Percentiles rank a stretch among this genome's conserved stretches.
phyloP scores from a whole-genome alignment of 2,329 filamentous ascomycete genomes.

The Alternaria sp. region DNA sequence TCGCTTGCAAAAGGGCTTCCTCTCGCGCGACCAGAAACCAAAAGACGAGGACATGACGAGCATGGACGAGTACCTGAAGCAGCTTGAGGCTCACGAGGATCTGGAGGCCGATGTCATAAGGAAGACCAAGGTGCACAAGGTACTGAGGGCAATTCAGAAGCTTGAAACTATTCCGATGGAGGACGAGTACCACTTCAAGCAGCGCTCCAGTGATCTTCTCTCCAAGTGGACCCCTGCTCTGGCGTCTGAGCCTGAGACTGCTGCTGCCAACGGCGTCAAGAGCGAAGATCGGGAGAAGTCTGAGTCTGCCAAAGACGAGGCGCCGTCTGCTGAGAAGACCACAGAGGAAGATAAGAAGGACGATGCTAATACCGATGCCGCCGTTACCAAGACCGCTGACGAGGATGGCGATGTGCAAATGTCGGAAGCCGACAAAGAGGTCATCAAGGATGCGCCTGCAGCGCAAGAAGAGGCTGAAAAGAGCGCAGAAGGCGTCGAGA shows the following conservation, averaged over 20 bases:
- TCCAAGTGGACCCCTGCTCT: conserved; percentile 88
- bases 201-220: conserved; percentile 79
- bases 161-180: conserved; percentile 79
- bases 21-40: conserved; percentile 83
- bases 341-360: conserved; percentile 29
- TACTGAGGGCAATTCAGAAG: conserved; percentile 92
- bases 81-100: conserved; percentile 80
- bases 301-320: conserved; percentile 36
- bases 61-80: conserved; percentile 78
- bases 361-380: conserved; percentile 27
- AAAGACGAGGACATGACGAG: conserved; percentile 82
- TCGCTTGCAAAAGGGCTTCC: conserved; percentile 91
- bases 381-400: conserved; percentile 27
- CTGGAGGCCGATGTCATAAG: conserved; percentile 90
- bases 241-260: conserved; percentile 35
- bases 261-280: conserved; percentile 44
- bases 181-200: conserved; percentile 87
- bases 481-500: conserved; percentile 14
- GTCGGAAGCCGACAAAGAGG: conserved; percentile 31
- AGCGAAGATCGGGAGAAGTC: conserved; percentile 48
- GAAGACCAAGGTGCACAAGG: conserved; percentile 97
- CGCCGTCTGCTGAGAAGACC: conserved; percentile 47
- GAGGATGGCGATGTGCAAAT: conserved; percentile 36
- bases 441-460: conserved; percentile 22
- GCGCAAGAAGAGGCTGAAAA: conserved; percentile 22